These are phyloP conservation scores for Tieghemostelium lacteum DNA, from an alignment of 78 protist species.

Conservation along the genomic window DNA sequence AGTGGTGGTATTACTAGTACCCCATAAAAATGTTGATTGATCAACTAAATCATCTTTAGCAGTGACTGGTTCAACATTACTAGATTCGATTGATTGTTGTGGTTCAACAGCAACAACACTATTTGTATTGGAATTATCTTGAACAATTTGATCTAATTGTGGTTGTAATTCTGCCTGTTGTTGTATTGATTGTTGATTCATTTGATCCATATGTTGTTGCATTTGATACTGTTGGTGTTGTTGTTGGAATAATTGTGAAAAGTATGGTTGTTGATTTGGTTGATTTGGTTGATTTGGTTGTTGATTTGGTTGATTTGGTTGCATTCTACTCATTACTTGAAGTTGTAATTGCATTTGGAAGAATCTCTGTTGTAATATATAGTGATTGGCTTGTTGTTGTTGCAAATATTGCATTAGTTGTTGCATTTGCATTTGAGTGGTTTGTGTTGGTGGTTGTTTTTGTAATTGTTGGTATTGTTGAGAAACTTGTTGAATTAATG, in stretches of 20 bases:
- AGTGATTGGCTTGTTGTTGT: slow-evolving; percentile 16
- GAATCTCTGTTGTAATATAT: slow-evolving; percentile 4
- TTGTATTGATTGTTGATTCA: slow-evolving; percentile 18
- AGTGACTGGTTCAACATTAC: not conserved
- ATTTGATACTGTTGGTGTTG: slow-evolving; percentile 20
- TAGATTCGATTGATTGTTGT: slow-evolving; percentile 6
- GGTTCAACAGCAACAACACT: too few relatives aligned
- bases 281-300: not conserved
- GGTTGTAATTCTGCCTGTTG: not conserved
- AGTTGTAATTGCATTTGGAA: slow-evolving; percentile 19
- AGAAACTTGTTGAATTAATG: slow-evolving; percentile 1
- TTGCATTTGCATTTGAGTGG: slow-evolving; percentile 24
- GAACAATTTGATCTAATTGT: not conserved
- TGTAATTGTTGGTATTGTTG: slow-evolving; percentile 36
- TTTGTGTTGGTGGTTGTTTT: slow-evolving; percentile 4
- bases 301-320: not conserved
- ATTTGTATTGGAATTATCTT: too few relatives aligned
- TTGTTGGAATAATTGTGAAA: slow-evolving; percentile 18
- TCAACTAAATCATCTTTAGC: not conserved
- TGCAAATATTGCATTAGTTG: not conserved
- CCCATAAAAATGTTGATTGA: not conserved
- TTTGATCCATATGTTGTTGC: slow-evolving; percentile 7
- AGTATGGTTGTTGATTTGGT: slow-evolving; percentile 10
- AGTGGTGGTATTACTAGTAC: not conserved
- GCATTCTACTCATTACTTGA: not conserved